Evolutionary conservation across 2,329 filamentous ascomycete genomes (phyloP).

Genomic region (Stenocarpella maydis): DNA sequence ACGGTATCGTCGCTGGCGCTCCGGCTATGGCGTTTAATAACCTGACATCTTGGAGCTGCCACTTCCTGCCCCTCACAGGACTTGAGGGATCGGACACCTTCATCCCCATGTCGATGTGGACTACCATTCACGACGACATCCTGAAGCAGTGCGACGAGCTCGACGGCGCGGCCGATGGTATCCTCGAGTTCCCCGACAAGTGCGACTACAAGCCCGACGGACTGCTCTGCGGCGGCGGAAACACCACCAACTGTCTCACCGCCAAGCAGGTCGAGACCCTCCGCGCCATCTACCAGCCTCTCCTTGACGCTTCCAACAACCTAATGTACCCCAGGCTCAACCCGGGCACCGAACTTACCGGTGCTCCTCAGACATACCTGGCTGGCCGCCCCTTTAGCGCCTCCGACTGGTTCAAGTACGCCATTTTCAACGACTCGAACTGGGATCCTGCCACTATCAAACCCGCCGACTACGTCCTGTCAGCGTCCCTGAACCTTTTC

Average conservation of each 20-base stretch:
- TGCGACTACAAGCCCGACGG: constrained; percentile 52
- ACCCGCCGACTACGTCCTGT: constrained; percentile 46
- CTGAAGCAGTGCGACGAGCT: constrained; percentile 57
- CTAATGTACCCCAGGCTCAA: constrained; percentile 59
- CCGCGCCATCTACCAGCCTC: constrained; percentile 24
- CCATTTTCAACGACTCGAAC: constrained; percentile 53
- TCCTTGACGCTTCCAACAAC: constrained; percentile 48
- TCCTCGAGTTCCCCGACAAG: constrained; percentile 54
- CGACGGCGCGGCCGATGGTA: constrained; percentile 58
- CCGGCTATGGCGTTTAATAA: constrained; percentile 61
- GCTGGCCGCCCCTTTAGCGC: constrained; percentile 53
- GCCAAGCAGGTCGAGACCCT: constrained; percentile 41
- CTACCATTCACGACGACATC: constrained; percentile 53
- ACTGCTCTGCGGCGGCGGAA: constrained; percentile 37
- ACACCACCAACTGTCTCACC: constrained; percentile 45
- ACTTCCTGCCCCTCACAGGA: constrained; percentile 56
- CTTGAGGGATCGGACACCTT: constrained; percentile 50
- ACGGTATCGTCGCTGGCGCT: constrained; percentile 61
- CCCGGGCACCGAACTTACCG: constrained; percentile 53
- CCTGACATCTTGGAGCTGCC: constrained; percentile 52
- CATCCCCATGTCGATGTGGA: constrained; percentile 47
- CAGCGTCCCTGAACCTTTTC: constrained; percentile 37
- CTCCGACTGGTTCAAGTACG: constrained; percentile 58
- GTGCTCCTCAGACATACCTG: constrained; percentile 46
- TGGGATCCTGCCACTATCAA: constrained; percentile 51